A percentile compares a stretch with the other conserved stretches of the same genome.
Conservation (phyloP, 805 yeast species). For the Candida succiphila region DNA sequence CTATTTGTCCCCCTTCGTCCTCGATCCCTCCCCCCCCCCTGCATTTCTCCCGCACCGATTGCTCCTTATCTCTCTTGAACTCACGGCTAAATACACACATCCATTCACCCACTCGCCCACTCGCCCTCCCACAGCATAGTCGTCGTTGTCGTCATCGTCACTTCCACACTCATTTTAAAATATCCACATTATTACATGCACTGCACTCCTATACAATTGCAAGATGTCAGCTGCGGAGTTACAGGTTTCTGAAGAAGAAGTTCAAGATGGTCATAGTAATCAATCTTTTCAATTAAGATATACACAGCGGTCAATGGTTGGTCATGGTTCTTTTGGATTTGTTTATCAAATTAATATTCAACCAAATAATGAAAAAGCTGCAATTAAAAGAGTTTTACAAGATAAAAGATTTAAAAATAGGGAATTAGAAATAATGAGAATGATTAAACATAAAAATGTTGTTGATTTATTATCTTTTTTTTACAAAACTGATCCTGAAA, state of each 20-base stretch:
- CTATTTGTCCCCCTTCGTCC: too few species aligned
- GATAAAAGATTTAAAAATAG: constrained; percentile 91
- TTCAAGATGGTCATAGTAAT: constrained; percentile 64
- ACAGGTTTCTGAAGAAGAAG: constrained; percentile 45
- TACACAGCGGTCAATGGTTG: constrained; percentile 82
- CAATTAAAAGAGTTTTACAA: constrained; percentile 93
- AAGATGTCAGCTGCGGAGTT: too few species aligned
- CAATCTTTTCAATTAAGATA: constrained; percentile 54
- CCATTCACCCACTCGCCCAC: too few species aligned
- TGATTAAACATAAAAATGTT: constrained; percentile 76
- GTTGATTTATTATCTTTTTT: constrained; percentile 84
- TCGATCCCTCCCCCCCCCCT: too few species aligned
- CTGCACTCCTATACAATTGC: too few species aligned
- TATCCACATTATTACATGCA: too few species aligned
- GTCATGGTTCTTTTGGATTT: constrained; percentile 99
- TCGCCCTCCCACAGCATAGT: too few species aligned
- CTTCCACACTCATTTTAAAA: too few species aligned
- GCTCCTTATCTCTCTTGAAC: too few species aligned
- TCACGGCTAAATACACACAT: too few species aligned
- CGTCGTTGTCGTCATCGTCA: too few species aligned
- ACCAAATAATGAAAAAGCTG: constrained; percentile 73
- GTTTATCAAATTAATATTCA: constrained; percentile 81
- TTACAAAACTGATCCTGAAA: constrained; percentile 51
- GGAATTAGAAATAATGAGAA: constrained; percentile 92
- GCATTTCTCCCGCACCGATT: too few species aligned